phyloP scores from a whole-genome alignment of 768 basidiomycete genomes.

The Amanita subjunquillea region DNA sequence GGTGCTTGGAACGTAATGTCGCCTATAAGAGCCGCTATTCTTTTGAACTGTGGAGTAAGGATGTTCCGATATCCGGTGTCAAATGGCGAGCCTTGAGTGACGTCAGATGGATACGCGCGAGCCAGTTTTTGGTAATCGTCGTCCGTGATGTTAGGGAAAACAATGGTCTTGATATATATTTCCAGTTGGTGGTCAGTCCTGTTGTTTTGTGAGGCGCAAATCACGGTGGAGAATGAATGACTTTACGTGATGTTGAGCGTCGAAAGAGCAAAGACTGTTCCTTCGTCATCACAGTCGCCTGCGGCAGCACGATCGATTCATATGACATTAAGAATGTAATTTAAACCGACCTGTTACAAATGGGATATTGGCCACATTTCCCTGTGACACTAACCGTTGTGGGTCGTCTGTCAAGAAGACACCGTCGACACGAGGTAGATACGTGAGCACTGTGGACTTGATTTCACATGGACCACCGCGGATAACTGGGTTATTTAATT shows the following conservation, averaged over 20 bases:
- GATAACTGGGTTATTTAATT: conserved; percentile 1
- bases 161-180: conserved; percentile 17
- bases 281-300: conserved; percentile 56
- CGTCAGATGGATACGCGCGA: conserved; percentile 26
- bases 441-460: conserved; percentile 32
- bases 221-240: background rate
- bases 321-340: background rate
- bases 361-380: conserved; percentile 36
- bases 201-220: too few relatives aligned
- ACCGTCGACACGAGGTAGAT: conserved; percentile 40
- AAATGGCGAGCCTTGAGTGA: conserved; percentile 41
- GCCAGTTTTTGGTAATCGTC: conserved; percentile 19
- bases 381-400: conserved; percentile 28
- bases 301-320: background rate
- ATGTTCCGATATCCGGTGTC: conserved; percentile 34
- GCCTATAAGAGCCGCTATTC: conserved; percentile 37
- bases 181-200: conserved; percentile 15
- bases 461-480: conserved; percentile 8
- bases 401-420: conserved; percentile 36
- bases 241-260: conserved; percentile 39
- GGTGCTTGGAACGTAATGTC: conserved; percentile 41
- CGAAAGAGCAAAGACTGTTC: conserved; percentile 41
- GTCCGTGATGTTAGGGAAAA: conserved; percentile 17
- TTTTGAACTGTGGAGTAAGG: conserved; percentile 38
- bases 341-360: conserved; percentile 31